Percentiles rank a stretch among this genome's conserved stretches.
Conservation (phyloP, 2,329 filamentous ascomycete species). For the Pyrenochaeta sp. region DNA sequence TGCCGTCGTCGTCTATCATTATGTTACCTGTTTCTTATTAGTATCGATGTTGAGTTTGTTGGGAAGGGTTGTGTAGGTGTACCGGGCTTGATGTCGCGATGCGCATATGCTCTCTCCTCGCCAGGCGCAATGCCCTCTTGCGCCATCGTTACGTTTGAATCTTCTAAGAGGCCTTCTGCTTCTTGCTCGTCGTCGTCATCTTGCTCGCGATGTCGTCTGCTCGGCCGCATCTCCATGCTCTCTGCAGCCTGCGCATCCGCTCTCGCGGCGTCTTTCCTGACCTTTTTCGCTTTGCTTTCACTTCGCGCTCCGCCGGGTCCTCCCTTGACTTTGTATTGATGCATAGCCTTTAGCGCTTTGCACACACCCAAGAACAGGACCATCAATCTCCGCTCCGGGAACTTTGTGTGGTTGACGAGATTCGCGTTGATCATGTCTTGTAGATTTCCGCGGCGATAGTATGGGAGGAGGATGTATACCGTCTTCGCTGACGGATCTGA, state of each 20-base stretch:
- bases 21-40: slow-evolving; percentile 75
- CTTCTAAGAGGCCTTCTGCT: slow-evolving; percentile 83
- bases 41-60: neutral
- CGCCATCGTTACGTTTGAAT: slow-evolving; percentile 73
- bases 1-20: slow-evolving; percentile 94
- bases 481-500: slow-evolving; percentile 79
- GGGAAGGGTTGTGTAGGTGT: slow-evolving; percentile 41
- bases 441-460: slow-evolving; percentile 93
- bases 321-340: slow-evolving; percentile 77
- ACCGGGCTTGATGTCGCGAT: slow-evolving; percentile 98
- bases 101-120: slow-evolving; percentile 79
- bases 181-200: slow-evolving; percentile 78
- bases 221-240: slow-evolving; percentile 53
- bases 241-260: slow-evolving; percentile 61
- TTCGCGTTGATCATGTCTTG: slow-evolving; percentile 99
- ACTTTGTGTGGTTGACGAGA: slow-evolving; percentile 89
- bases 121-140: slow-evolving; percentile 74
- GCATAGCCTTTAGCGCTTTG: slow-evolving; percentile 86
- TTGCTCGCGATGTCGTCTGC: slow-evolving; percentile 45
- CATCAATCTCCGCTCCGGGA: slow-evolving; percentile 90
- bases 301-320: slow-evolving; percentile 61
- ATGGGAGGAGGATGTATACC: slow-evolving; percentile 94
- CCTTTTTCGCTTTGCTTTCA: slow-evolving; percentile 63
- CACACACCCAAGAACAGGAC: slow-evolving; percentile 91
- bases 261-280: slow-evolving; percentile 63